Evolutionary conservation across 257 asterid species (phyloP).

Genomic region (Petunia axillaris): DNA sequence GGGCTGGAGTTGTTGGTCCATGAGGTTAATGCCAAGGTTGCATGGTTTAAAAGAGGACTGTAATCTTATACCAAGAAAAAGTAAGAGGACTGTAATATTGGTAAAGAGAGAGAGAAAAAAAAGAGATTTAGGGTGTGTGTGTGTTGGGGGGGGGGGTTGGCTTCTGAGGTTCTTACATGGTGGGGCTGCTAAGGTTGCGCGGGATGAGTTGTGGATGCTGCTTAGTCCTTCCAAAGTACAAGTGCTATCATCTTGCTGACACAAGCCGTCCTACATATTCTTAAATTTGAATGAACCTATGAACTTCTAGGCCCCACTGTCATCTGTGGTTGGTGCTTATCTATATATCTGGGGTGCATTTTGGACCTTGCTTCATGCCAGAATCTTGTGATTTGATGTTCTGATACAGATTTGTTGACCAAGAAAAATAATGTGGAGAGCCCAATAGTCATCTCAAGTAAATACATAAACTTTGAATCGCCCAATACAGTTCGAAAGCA

Average conservation of each 20-base stretch:
- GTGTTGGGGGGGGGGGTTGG: not conserved
- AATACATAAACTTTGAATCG: not conserved
- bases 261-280: slow-evolving; percentile 6
- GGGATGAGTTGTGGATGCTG: not conserved
- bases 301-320: not conserved
- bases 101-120: not conserved
- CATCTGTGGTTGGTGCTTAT: not conserved
- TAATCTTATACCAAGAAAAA: not conserved
- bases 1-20: not conserved
- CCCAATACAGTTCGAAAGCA: not conserved
- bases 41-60: slow-evolving; percentile 10
- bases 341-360: not conserved
- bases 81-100: not conserved
- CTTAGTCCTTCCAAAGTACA: not conserved
- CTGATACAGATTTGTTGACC: not conserved
- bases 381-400: not conserved
- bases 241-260: slow-evolving; percentile 11
- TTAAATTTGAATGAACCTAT: not conserved
- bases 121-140: not conserved
- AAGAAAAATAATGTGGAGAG: not conserved
- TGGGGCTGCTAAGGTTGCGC: not conserved
- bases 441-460: not conserved
- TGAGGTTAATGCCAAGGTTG: slow-evolving; percentile 7
- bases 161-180: slow-evolving; percentile 4
- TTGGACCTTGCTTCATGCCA: not conserved